phyloP scores from a whole-genome alignment of 352 stramenopile species.

The Aphanomyces stellatus region DNA sequence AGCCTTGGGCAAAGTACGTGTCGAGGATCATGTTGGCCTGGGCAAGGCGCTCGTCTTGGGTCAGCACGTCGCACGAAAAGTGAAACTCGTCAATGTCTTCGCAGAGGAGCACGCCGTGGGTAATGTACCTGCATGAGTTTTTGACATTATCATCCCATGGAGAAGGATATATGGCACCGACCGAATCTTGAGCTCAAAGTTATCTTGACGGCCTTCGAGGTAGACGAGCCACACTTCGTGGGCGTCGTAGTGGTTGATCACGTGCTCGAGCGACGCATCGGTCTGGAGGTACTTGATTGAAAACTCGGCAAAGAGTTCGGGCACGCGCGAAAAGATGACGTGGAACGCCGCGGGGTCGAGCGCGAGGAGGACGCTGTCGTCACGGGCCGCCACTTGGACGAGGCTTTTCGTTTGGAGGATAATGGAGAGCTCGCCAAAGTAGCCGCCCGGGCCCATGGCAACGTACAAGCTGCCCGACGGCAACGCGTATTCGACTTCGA shows the following conservation, averaged over 20 bases:
- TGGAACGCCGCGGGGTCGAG: conserved; percentile 34
- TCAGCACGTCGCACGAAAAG: conserved; percentile 31
- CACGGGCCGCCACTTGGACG: conserved; percentile 28
- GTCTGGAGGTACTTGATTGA: conserved; percentile 58
- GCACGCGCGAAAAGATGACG: conserved; percentile 44
- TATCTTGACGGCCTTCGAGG: conserved; percentile 32
- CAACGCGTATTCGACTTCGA: conserved; percentile 19
- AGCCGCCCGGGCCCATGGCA: conserved; percentile 37
- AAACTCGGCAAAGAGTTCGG: conserved; percentile 54
- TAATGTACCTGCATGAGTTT: background rate
- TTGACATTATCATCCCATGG: no score
- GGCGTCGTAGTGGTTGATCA: conserved; percentile 62
- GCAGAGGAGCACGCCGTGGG: conserved; percentile 31
- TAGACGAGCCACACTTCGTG: conserved; percentile 51
- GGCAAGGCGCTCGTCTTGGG: conserved; percentile 40
- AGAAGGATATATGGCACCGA: no score
- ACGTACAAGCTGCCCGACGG: conserved; percentile 16
- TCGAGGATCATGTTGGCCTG: conserved; percentile 52
- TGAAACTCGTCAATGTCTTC: conserved; percentile 62
- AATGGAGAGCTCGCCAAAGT: conserved; percentile 62
- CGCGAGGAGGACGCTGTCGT: conserved; percentile 42
- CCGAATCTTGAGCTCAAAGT: conserved; percentile 29
- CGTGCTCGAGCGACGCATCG: conserved; percentile 33
- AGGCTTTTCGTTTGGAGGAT: conserved; percentile 34
- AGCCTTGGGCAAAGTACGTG: conserved; percentile 29